These are phyloP conservation scores for Glarea lozoyensis DNA, from an alignment of 495 filamentous ascomycete genomes.

Conservation along the genomic window DNA sequence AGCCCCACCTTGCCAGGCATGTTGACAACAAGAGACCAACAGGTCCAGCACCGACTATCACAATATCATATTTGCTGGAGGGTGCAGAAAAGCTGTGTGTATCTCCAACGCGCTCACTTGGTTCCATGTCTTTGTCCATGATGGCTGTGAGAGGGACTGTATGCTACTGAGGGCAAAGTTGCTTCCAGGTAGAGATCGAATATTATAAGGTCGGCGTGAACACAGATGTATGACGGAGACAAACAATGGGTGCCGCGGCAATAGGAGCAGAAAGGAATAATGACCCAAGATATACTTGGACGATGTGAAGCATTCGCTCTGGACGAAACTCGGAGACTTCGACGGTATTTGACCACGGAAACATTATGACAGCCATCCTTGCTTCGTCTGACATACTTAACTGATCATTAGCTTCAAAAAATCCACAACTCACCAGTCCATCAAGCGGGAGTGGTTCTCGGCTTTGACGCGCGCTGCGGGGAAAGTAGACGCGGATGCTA, in stretches of 20 bases:
- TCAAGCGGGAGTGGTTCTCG: background rate
- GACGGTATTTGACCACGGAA: slow-evolving; percentile 7
- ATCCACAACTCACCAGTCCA: background rate
- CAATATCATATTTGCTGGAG: slow-evolving; percentile 47
- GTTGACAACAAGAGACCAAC: slow-evolving; percentile 81
- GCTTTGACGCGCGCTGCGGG: background rate
- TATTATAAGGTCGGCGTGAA: too few species aligned
- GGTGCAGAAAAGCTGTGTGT: background rate
- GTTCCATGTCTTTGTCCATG: slow-evolving; percentile 17
- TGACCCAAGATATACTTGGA: background rate
- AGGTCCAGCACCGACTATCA: slow-evolving; percentile 86
- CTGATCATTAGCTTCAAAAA: too few species aligned
- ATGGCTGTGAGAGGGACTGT: too few species aligned
- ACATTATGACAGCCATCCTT: too few species aligned
- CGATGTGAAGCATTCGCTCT: background rate
- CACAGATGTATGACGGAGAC: too few species aligned
- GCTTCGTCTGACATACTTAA: too few species aligned
- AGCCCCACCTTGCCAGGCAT: slow-evolving; percentile 64
- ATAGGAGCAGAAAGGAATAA: too few species aligned
- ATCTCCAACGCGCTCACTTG: slow-evolving; percentile 5
- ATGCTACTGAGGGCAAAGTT: too few species aligned
- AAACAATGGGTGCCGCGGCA: too few species aligned
- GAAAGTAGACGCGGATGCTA: background rate
- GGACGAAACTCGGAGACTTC: slow-evolving; percentile 6
- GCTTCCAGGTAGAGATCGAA: too few species aligned